A percentile compares a stretch with the other conserved stretches of the same genome.
Evolutionary conservation across 768 basidiomycete species (phyloP).

Genomic region (Mycena capillaripes): DNA sequence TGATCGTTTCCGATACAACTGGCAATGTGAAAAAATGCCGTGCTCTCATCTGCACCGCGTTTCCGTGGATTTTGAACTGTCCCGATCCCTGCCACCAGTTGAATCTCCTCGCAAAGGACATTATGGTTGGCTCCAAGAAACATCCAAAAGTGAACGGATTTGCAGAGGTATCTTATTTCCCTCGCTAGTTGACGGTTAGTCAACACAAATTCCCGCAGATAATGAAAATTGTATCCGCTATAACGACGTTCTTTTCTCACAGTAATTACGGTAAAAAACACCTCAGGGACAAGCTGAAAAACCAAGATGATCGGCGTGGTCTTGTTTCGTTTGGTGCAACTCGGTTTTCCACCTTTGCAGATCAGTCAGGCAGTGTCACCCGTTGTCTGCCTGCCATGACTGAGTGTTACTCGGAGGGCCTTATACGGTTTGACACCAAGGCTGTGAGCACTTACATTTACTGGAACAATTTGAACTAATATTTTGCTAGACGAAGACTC

Average conservation of each 20-base stretch:
- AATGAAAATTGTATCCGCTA: constrained; percentile 1
- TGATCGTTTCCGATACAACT: constrained; percentile 36
- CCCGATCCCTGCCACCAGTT: constrained; percentile 37
- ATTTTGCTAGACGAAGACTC: constrained; percentile 2
- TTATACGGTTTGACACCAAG: no score
- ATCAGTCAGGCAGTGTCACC: constrained; percentile 4
- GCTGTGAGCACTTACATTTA: no score
- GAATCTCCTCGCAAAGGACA: constrained; percentile 34
- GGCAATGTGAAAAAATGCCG: constrained; percentile 34
- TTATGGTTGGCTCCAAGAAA: constrained; percentile 32
- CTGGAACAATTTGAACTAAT: no score
- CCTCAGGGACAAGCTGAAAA: constrained; percentile 11
- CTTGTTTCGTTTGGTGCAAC: constrained; percentile 9
- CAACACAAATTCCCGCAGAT: not conserved
- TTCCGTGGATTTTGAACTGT: constrained; percentile 38
- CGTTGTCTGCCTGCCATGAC: no score
- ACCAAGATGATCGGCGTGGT: constrained; percentile 2
- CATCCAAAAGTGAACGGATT: constrained; percentile 24
- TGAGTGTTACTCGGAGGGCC: no score
- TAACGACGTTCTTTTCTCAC: constrained; percentile 26
- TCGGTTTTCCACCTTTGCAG: constrained; percentile 14
- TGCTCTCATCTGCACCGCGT: constrained; percentile 26
- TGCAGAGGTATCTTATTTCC: constrained; percentile 2
- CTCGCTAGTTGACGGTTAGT: not conserved
- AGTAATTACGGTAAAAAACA: constrained; percentile 28